phyloP scores from a whole-genome alignment of 2,329 filamentous ascomycete genomes.

The Capronia americana region DNA sequence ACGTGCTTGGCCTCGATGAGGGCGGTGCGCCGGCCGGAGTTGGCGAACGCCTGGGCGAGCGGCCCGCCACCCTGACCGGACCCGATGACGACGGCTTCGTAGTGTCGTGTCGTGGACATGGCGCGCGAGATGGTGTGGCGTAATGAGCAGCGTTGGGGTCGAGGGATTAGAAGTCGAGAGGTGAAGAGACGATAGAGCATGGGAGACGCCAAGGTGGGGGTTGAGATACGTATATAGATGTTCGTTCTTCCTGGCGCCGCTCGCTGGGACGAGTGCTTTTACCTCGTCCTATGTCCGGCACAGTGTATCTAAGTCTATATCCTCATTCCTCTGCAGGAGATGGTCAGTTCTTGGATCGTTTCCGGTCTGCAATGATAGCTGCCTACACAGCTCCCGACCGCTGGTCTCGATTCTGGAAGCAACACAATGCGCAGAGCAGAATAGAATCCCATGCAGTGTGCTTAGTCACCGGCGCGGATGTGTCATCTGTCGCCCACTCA shows the following conservation, averaged over 20 bases:
- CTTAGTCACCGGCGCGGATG: constrained; percentile 26
- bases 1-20: constrained; percentile 58
- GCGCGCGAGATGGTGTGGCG: constrained; percentile 6
- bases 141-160: not conserved
- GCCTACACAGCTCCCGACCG: too few species aligned
- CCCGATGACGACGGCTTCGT: constrained; percentile 57
- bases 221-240: not conserved
- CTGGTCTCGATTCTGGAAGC: too few species aligned
- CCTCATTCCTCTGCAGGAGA: not conserved
- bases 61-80: constrained; percentile 62
- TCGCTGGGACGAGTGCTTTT: not conserved
- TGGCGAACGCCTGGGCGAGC: constrained; percentile 56
- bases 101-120: constrained; percentile 40
- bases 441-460: constrained; percentile 16
- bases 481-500: constrained; percentile 17
- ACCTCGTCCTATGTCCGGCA: not conserved
- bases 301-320: not conserved
- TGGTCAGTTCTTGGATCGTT: not conserved
- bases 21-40: constrained; percentile 53
- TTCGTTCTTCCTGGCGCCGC: not conserved
- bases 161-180: not conserved
- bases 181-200: not conserved
- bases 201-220: too few species aligned
- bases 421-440: too few species aligned
- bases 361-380: not conserved